phyloP scores from a whole-genome alignment of 148 eudicot genomes.

The Suaeda aralocaspica region DNA sequence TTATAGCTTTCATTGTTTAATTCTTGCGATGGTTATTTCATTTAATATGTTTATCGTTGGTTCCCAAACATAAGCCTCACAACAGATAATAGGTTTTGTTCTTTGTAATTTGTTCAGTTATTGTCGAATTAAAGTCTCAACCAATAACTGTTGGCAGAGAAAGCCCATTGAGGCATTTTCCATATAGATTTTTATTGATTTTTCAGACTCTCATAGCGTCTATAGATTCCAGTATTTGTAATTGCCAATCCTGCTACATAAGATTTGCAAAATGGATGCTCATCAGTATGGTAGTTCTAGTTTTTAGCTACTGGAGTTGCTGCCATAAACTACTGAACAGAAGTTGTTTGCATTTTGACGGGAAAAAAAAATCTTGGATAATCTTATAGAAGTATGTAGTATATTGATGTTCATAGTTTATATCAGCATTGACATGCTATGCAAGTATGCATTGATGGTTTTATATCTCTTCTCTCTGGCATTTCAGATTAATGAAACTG shows the following conservation, averaged over 20 bases:
- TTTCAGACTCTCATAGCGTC: not conserved
- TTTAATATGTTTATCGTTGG: no score
- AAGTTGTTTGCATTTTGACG: slow-evolving; percentile 2
- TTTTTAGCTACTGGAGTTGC: not conserved
- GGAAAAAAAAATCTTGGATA: not conserved
- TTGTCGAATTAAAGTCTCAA: no score
- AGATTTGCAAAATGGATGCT: not conserved
- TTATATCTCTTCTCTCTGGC: slow-evolving; percentile 8
- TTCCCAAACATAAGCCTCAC: no score
- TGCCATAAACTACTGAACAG: not conserved
- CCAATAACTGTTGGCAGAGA: no score
- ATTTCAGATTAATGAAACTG: slow-evolving; percentile 51
- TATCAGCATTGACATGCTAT: not conserved
- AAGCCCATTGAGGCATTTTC: not conserved
- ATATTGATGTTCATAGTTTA: not conserved
- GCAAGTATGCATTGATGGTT: slow-evolving; percentile 14
- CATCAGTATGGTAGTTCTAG: not conserved
- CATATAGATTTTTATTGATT: not conserved
- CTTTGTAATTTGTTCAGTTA: no score
- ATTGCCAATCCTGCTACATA: not conserved
- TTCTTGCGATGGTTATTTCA: no score
- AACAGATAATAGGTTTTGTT: no score
- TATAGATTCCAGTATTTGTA: not conserved
- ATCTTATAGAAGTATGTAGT: not conserved
- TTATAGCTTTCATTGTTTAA: no score